Evolutionary conservation across 352 stramenopile genomes (phyloP).

Genomic region (Phytopythium vexans): DNA sequence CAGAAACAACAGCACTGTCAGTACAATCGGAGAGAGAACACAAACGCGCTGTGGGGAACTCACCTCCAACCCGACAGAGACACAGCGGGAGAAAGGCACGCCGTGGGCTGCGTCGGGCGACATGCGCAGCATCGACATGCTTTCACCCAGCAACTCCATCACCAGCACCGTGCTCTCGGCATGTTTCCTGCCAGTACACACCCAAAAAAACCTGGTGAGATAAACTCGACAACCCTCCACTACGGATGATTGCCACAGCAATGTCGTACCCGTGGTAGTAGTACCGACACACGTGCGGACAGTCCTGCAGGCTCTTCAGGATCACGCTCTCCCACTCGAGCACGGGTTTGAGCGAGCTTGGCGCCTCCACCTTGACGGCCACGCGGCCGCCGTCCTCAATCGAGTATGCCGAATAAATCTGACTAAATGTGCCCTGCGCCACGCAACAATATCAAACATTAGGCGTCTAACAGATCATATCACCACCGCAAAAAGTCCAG

Average conservation of each 20-base stretch:
- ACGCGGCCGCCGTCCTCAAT: conserved; percentile 72
- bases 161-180: conserved; percentile 84
- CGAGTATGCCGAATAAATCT: conserved; percentile 86
- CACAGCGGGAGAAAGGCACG: conserved; percentile 65
- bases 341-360: conserved; percentile 83
- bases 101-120: conserved; percentile 77
- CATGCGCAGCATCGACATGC: conserved; percentile 86
- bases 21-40: not conserved
- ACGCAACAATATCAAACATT: conserved; percentile 6
- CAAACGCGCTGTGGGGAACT: not conserved
- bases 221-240: too few species aligned
- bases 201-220: too few species aligned
- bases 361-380: conserved; percentile 84
- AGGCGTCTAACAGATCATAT: conserved; percentile 2
- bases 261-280: conserved; percentile 64
- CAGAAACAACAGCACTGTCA: not conserved
- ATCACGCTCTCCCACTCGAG: conserved; percentile 88
- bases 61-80: conserved; percentile 66
- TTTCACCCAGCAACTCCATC: conserved; percentile 86
- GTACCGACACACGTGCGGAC: conserved; percentile 79
- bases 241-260: not conserved
- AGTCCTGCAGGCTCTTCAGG: conserved; percentile 83
- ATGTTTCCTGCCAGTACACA: conserved; percentile 78
- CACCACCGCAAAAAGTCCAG: not conserved
- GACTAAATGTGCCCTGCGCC: conserved; percentile 79